These are phyloP conservation scores for Tremella fuciformis DNA, from an alignment of 768 basidiomycete genomes.

Conservation along the genomic window DNA sequence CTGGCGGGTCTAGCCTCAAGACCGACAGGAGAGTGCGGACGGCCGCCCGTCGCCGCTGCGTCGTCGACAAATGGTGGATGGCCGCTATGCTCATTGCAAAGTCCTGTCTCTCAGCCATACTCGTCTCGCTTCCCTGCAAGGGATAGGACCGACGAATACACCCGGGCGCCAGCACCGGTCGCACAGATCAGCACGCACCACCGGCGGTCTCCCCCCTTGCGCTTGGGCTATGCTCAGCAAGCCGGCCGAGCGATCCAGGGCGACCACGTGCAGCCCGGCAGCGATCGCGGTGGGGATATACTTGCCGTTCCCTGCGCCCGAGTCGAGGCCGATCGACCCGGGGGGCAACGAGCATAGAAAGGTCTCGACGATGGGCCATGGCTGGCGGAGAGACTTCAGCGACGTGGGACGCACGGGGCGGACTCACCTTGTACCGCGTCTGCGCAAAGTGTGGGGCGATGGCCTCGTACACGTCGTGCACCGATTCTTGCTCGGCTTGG, in stretches of 20 bases:
- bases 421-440: constrained; percentile 52
- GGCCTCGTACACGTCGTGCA: constrained; percentile 51
- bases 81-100: constrained; percentile 97
- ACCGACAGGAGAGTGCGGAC: constrained; percentile 57
- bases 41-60: constrained; percentile 66
- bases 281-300: constrained; percentile 73
- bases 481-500: constrained; percentile 41
- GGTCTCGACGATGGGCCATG: constrained; percentile 79
- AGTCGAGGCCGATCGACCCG: constrained; percentile 85
- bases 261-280: constrained; percentile 67
- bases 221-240: constrained; percentile 68
- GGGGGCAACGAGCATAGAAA: constrained; percentile 71
- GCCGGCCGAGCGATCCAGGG: constrained; percentile 76
- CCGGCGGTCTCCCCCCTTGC: constrained; percentile 43
- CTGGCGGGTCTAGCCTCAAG: constrained; percentile 7
- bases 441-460: constrained; percentile 53
- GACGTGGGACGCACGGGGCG: no score
- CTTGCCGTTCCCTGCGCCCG: constrained; percentile 96
- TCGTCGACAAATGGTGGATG: constrained; percentile 88
- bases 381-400: constrained; percentile 55
- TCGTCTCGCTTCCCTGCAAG: no score
- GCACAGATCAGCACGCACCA: constrained; percentile 68
- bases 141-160: constrained; percentile 66
- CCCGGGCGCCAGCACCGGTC: constrained; percentile 69
- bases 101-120: constrained; percentile 61